A percentile compares a stretch with the other conserved stretches of the same genome.
phyloP scores from a whole-genome alignment of 2,329 filamentous ascomycete species.

The Aureobasidium zeae region DNA sequence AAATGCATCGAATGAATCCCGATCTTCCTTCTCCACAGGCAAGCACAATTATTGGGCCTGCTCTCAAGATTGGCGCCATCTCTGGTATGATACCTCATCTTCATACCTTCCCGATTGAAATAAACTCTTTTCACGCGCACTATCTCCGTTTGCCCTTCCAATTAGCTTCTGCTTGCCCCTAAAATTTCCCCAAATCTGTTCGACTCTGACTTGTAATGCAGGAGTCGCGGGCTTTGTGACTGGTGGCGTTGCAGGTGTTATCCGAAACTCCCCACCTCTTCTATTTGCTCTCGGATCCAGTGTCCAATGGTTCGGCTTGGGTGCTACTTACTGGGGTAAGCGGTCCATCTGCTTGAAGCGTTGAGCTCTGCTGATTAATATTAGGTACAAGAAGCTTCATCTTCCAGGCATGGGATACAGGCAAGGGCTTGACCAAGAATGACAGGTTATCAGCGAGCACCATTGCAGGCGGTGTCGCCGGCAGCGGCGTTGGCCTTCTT shows the following conservation, averaged over 20 bases:
- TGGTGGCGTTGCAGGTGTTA: slow-evolving; percentile 37
- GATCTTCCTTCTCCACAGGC: background rate
- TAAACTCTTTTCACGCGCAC: background rate
- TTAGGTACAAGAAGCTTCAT: slow-evolving; percentile 22
- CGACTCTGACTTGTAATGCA: slow-evolving; percentile 13
- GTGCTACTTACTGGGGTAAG: slow-evolving; percentile 65
- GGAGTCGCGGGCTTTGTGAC: slow-evolving; percentile 58
- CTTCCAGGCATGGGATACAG: slow-evolving; percentile 29
- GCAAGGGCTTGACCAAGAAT: slow-evolving; percentile 39
- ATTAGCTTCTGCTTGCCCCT: background rate
- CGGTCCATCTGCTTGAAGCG: slow-evolving; percentile 22
- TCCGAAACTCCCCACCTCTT: slow-evolving; percentile 56
- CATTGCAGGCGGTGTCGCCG: slow-evolving; percentile 60
- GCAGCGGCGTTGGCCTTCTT: slow-evolving; percentile 44
- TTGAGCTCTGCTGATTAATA: background rate
- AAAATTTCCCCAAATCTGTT: background rate
- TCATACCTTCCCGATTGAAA: background rate
- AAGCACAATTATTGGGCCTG: slow-evolving; percentile 8
- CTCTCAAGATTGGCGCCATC: slow-evolving; percentile 15
- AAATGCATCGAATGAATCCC: slow-evolving; percentile 9
- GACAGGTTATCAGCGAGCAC: slow-evolving; percentile 60
- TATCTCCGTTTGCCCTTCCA: background rate
- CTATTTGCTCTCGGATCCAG: slow-evolving; percentile 65
- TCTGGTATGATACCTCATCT: slow-evolving; percentile 6
- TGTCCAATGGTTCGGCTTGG: slow-evolving; percentile 72